These are phyloP conservation scores for Stachybotrys echinatus DNA, from an alignment of 2,329 filamentous ascomycete genomes.

Conservation along the genomic window DNA sequence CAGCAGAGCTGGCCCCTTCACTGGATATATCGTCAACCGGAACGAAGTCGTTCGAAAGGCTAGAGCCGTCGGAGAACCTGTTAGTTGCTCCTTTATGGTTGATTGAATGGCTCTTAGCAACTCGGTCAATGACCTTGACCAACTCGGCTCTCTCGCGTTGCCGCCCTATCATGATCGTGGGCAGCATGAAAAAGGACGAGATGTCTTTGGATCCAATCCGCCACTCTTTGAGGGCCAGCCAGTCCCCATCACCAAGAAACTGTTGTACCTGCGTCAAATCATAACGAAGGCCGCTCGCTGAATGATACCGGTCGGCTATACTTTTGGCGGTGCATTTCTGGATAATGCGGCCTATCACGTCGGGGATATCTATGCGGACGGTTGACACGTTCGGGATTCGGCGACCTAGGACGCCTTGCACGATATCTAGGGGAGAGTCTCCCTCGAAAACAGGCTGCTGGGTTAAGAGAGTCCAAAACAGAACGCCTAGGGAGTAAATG, in stretches of 20 bases:
- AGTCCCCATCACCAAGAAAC: slow-evolving; percentile 70
- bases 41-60: slow-evolving; percentile 43
- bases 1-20: slow-evolving; percentile 53
- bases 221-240: slow-evolving; percentile 65
- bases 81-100: slow-evolving; percentile 34
- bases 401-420: slow-evolving; percentile 80
- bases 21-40: slow-evolving; percentile 51
- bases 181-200: slow-evolving; percentile 87
- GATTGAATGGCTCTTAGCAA: slow-evolving; percentile 59
- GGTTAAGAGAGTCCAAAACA: slow-evolving; percentile 83
- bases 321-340: slow-evolving; percentile 90
- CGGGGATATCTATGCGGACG: slow-evolving; percentile 76
- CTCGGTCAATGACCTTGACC: slow-evolving; percentile 69
- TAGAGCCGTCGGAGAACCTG: slow-evolving; percentile 49
- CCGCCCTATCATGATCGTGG: slow-evolving; percentile 75
- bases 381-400: slow-evolving; percentile 72
- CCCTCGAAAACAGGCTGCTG: slow-evolving; percentile 78
- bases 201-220: slow-evolving; percentile 78
- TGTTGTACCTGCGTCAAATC: slow-evolving; percentile 72
- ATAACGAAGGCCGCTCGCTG: slow-evolving; percentile 76
- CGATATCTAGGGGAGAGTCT: slow-evolving; percentile 77
- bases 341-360: slow-evolving; percentile 75
- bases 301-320: slow-evolving; percentile 84
- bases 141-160: slow-evolving; percentile 66
- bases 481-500: slow-evolving; percentile 84